Conservation (phyloP, 2,329 filamentous ascomycete species). For the Eutypa lata region DNA sequence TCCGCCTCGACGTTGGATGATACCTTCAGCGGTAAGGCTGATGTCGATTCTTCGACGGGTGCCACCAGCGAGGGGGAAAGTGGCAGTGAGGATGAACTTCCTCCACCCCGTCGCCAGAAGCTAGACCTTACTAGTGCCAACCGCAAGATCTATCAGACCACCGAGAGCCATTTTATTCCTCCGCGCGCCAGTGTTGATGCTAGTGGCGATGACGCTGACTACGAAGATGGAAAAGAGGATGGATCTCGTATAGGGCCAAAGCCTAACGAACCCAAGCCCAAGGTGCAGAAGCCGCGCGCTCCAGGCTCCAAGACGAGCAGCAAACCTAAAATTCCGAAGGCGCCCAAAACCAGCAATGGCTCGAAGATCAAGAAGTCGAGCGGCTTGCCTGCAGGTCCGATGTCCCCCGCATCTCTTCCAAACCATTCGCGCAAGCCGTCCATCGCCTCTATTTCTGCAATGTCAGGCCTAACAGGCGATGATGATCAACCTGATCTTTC, state of each 20-base stretch:
- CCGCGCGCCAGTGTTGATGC: constrained; percentile 34
- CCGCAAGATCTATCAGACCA: constrained; percentile 48
- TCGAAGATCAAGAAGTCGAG: constrained; percentile 53
- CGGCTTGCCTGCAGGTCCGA: constrained; percentile 41
- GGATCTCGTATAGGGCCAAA: constrained; percentile 37
- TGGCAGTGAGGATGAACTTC: constrained; percentile 62
- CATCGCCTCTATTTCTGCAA: constrained; percentile 53
- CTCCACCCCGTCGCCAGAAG: constrained; percentile 57
- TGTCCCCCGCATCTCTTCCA: constrained; percentile 65
- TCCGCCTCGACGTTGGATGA: constrained; percentile 93
- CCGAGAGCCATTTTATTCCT: constrained; percentile 50
- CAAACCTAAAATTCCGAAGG: constrained; percentile 43
- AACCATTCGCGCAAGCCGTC: constrained; percentile 71
- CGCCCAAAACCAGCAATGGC: constrained; percentile 36
- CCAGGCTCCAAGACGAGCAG: constrained; percentile 34
- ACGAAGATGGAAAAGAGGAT: constrained; percentile 42
- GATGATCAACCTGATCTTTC: constrained; percentile 92
- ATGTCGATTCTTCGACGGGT: constrained; percentile 78
- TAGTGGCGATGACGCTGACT: constrained; percentile 60
- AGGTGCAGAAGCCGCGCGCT: constrained; percentile 34
- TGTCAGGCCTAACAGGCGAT: constrained; percentile 62
- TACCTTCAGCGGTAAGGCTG: constrained; percentile 85
- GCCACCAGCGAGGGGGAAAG: constrained; percentile 77
- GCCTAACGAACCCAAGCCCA: constrained; percentile 40
- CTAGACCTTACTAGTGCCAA: constrained; percentile 40